These are phyloP conservation scores for Raffaelea albimanens DNA, from an alignment of 2,329 filamentous ascomycete genomes.

Conservation along the genomic window DNA sequence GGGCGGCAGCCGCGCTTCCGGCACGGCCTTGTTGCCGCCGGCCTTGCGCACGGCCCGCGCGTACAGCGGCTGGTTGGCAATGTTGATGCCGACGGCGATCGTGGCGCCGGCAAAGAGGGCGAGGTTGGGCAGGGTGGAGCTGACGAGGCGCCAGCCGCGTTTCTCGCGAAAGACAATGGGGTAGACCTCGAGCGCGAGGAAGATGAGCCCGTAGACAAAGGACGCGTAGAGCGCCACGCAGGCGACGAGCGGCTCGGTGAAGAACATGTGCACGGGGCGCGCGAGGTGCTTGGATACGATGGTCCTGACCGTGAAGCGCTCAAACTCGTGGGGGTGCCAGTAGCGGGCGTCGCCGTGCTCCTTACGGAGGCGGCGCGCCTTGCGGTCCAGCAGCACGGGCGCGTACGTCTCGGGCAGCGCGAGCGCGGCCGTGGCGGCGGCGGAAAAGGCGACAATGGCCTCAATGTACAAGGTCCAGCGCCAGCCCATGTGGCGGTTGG, in stretches of 20 bases:
- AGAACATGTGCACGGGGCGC: conserved; percentile 61
- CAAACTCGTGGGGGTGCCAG: conserved; percentile 45
- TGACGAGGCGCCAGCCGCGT: conserved; percentile 48
- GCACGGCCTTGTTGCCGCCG: conserved; percentile 23
- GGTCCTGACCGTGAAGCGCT: conserved; percentile 45
- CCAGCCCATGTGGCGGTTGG: conserved; percentile 16
- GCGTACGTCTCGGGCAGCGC: conserved; percentile 25
- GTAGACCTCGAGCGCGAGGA: conserved; percentile 47
- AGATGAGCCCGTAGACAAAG: conserved; percentile 46
- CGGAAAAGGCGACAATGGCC: conserved; percentile 14
- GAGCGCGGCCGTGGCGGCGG: conserved; percentile 15
- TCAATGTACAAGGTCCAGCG: conserved; percentile 19
- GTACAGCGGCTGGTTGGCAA: conserved; percentile 31
- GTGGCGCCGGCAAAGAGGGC: conserved; percentile 34
- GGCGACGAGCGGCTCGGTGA: conserved; percentile 61
- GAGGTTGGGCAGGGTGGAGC: conserved; percentile 49
- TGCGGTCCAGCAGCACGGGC: conserved; percentile 39
- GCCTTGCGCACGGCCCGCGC: conserved; percentile 26
- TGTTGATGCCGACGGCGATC: conserved; percentile 43
- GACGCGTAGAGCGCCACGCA: conserved; percentile 34
- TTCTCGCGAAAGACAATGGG: conserved; percentile 38
- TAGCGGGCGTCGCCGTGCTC: conserved; percentile 21
- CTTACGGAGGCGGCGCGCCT: conserved; percentile 31
- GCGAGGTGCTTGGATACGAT: conserved; percentile 58
- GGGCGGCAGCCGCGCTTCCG: conserved; percentile 31